Conservation (phyloP, 1,284 basidiomycete species). For the Trichosporon coremiiforme region DNA sequence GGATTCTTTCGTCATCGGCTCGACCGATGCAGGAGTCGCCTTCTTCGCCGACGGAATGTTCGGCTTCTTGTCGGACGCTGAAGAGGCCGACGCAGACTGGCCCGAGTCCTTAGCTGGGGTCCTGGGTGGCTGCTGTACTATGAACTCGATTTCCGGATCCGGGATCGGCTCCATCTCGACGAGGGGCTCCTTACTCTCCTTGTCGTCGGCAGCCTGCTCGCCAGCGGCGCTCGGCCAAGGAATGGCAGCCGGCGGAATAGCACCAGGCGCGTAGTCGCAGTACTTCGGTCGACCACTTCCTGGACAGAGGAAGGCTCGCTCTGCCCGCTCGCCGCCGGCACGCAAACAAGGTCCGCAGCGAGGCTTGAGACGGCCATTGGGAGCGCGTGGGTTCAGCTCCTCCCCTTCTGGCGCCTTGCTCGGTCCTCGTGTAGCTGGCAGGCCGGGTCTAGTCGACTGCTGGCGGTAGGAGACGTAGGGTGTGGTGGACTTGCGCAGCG, state of each 20-base stretch:
- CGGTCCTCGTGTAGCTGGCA: background rate
- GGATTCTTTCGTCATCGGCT: too few relatives aligned
- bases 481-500: background rate
- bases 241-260: background rate
- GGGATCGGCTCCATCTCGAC: background rate
- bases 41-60: too few relatives aligned
- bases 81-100: background rate
- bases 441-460: background rate
- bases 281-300: constrained; percentile 16
- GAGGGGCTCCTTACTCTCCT: background rate
- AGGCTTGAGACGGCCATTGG: constrained; percentile 7
- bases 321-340: constrained; percentile 16
- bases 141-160: background rate
- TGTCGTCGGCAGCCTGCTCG: background rate
- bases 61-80: background rate
- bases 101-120: background rate
- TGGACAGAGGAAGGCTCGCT: constrained; percentile 20
- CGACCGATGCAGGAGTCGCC: too few relatives aligned
- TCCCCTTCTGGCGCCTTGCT: background rate
- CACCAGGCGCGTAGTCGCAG: constrained; percentile 11
- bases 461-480: constrained; percentile 10
- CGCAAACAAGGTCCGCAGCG: constrained; percentile 10
- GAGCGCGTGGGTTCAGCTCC: constrained; percentile 8
- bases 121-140: background rate
- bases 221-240: background rate